A percentile compares a stretch with the other conserved stretches of the same genome.
Conservation (phyloP, 2,329 filamentous ascomycete species). For the Alternaria sp. region DNA sequence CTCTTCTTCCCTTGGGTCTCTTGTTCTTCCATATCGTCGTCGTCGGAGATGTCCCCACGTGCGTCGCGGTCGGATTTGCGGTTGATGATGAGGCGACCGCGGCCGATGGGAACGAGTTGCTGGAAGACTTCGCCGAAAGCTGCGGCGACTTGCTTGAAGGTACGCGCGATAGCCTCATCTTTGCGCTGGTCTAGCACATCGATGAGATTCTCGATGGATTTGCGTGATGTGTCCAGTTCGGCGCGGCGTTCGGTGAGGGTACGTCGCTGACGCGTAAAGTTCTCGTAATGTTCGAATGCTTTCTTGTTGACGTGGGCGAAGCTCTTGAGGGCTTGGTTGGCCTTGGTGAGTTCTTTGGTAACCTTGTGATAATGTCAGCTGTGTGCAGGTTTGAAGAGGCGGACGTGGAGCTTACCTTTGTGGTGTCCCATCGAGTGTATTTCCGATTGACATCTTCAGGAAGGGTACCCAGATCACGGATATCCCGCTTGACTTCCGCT, state of each 20-base stretch:
- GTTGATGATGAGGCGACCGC: slow-evolving; percentile 91
- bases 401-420: slow-evolving; percentile 61
- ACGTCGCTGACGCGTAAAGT: slow-evolving; percentile 91
- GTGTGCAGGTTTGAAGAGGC: neutral
- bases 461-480: slow-evolving; percentile 89
- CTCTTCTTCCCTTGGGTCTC: slow-evolving; percentile 39
- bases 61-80: slow-evolving; percentile 80
- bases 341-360: slow-evolving; percentile 75
- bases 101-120: slow-evolving; percentile 91
- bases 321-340: slow-evolving; percentile 92
- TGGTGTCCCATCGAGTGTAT: slow-evolving; percentile 82
- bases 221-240: slow-evolving; percentile 85
- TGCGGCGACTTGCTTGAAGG: slow-evolving; percentile 95
- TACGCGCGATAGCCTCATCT: slow-evolving; percentile 96
- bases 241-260: slow-evolving; percentile 81
- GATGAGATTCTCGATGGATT: slow-evolving; percentile 90
- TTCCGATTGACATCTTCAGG: slow-evolving; percentile 94
- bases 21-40: slow-evolving; percentile 60
- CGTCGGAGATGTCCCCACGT: slow-evolving; percentile 56
- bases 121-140: slow-evolving; percentile 95
- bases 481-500: slow-evolving; percentile 83
- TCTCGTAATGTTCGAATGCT: slow-evolving; percentile 98
- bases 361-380: slow-evolving; percentile 28
- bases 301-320: slow-evolving; percentile 99
- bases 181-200: slow-evolving; percentile 92